Evolutionary conservation across 2,329 filamentous ascomycete species (phyloP), one percentile per base, ranked within the genome.

Genomic region (Blumeriella jaapii): DNA sequence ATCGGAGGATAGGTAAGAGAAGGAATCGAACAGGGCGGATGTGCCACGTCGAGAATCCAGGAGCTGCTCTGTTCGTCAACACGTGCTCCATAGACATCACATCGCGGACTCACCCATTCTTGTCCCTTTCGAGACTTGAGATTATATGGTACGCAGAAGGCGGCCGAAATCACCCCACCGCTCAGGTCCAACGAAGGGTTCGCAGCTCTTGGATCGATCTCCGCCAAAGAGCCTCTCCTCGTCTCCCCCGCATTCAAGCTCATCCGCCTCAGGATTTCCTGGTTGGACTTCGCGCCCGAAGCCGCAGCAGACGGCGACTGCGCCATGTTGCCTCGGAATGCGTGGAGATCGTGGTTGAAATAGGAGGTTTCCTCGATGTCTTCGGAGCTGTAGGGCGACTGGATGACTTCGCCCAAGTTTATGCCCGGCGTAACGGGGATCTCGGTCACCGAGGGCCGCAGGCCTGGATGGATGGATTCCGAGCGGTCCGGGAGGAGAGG

Each of bases 1-100:
- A 37, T 80, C 68, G n/a, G 86, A 93, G 3, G 86, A 83, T 28
- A 96, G 74, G 59, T 93, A 79, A 37, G 79, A 74, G 53, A 96
- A 86, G 7, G 86, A 87, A 58, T 95, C 86, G 60, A 93, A 93
- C 20, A 96, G 70, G 11, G 89, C 86, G 9, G 89, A 95, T 39
- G 87, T 89, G 36, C 89, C 89, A 41, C 81, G 80, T 16, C 87
- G 82, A 41, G 76, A 67, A 49, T 74, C 75, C 36, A 95, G 63
- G 54, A 82, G 74, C 83, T 89, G 47, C 7, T 26, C 34, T 37
- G 28, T 54, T 38, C 52, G 46, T 34, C 24, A 24, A n/a, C 22
- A 22, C n/a, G n/a, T 29, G 10, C 20, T 31, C 16, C 37, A 22
- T n/a, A 2, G 12, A 13, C 25, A 7, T 25, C 11, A 15, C 24